These are phyloP conservation scores for Neofusicoccum ribis DNA, from an alignment of 2,329 filamentous ascomycete species.

Conservation along the genomic window DNA sequence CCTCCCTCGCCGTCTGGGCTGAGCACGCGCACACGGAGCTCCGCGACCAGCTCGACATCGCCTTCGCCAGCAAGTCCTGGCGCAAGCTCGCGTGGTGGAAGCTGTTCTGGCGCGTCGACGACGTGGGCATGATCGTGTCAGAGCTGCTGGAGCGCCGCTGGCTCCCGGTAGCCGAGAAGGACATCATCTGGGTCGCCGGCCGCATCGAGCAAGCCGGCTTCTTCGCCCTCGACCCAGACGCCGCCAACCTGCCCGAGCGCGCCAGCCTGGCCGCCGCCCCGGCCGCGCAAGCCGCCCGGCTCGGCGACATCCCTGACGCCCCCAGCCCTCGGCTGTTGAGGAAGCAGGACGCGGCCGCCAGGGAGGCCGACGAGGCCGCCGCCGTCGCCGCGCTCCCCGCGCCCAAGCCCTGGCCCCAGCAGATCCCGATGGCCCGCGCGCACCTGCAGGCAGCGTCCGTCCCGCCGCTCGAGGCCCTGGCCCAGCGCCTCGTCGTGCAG, in stretches of 20 bases:
- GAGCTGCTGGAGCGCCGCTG: conserved; percentile 78
- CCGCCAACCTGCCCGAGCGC: neutral
- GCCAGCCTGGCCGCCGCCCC: neutral
- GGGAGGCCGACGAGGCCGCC: neutral
- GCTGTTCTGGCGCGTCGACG: conserved; percentile 90
- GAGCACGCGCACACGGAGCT: conserved; percentile 80
- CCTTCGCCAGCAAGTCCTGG: conserved; percentile 77
- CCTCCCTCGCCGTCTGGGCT: conserved; percentile 69
- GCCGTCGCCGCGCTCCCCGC: conserved; percentile 20
- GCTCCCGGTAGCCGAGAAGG: conserved; percentile 74
- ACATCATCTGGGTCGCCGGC: conserved; percentile 80
- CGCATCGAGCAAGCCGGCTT: conserved; percentile 68
- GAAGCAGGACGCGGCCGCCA: neutral
- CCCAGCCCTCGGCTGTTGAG: neutral
- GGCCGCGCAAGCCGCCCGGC: neutral
- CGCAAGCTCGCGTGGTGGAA: conserved; percentile 88
- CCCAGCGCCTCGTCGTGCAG: conserved; percentile 62
- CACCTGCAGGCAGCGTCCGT: conserved; percentile 43
- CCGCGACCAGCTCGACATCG: conserved; percentile 73
- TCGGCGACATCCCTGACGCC: neutral
- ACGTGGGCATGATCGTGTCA: conserved; percentile 78
- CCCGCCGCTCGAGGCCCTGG: conserved; percentile 46
- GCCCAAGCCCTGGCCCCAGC: conserved; percentile 65
- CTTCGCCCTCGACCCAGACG: conserved; percentile 22
- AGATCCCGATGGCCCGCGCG: conserved; percentile 70